These are phyloP conservation scores for Durotheca rogersii DNA, from an alignment of 495 filamentous ascomycete species.

Conservation along the genomic window DNA sequence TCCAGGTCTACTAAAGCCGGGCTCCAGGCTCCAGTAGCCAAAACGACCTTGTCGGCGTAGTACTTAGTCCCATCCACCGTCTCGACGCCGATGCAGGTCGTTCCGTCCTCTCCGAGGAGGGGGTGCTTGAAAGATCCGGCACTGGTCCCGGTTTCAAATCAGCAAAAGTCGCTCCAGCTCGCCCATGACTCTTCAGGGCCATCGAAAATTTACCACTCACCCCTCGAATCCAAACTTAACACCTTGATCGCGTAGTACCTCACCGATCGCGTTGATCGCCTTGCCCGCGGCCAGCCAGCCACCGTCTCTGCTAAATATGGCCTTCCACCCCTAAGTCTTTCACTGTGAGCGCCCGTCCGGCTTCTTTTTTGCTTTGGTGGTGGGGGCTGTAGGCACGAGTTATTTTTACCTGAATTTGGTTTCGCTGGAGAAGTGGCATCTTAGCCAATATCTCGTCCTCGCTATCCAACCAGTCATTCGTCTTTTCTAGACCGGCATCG, in stretches of 20 bases:
- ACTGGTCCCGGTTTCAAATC: neutral
- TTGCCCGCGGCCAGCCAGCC: slow-evolving; percentile 31
- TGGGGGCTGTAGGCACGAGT: too few species aligned
- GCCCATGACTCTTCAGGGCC: too few species aligned
- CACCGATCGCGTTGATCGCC: slow-evolving; percentile 28
- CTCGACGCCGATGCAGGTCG: slow-evolving; percentile 35
- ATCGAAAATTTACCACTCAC: slow-evolving; percentile 3
- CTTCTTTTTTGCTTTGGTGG: too few species aligned
- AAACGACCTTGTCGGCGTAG: slow-evolving; percentile 36
- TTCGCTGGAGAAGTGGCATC: slow-evolving; percentile 21
- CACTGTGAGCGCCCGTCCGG: slow-evolving; percentile 10
- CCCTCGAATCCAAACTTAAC: slow-evolving; percentile 29
- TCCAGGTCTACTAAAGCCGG: slow-evolving; percentile 39
- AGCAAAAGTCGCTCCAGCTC: too few species aligned
- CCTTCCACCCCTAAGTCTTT: slow-evolving; percentile 26
- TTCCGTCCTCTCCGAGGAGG: slow-evolving; percentile 17
- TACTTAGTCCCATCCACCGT: slow-evolving; percentile 38
- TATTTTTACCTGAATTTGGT: slow-evolving; percentile 24
- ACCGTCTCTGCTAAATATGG: slow-evolving; percentile 29
- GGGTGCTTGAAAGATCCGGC: slow-evolving; percentile 25
- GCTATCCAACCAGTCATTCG: slow-evolving; percentile 28
- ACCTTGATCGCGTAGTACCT: slow-evolving; percentile 20
- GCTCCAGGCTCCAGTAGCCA: slow-evolving; percentile 42
- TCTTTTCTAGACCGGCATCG: slow-evolving; percentile 19
- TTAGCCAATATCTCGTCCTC: slow-evolving; percentile 30